Percentiles rank a stretch among this genome's conserved stretches.
phyloP scores from a whole-genome alignment of 73 alveolate species.

The Durusdinium trenchii region DNA sequence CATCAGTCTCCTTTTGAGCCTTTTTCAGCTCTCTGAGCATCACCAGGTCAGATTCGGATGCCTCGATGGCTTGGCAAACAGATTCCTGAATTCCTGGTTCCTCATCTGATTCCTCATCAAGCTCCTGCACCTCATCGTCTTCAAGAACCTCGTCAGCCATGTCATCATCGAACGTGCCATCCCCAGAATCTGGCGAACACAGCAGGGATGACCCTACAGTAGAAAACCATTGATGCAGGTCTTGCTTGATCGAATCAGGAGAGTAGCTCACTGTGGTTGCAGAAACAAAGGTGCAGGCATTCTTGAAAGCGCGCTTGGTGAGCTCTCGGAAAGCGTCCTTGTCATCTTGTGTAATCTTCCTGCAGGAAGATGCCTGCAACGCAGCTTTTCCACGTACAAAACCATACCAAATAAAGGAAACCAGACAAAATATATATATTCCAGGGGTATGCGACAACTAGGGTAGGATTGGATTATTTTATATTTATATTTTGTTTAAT shows the following conservation, averaged over 20 bases:
- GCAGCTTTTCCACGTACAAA: too few species aligned
- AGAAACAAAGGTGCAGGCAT: neutral
- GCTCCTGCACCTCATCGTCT: neutral
- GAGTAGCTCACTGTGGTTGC: neutral
- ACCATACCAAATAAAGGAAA: too few species aligned
- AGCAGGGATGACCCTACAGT: neutral
- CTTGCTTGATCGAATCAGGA: neutral
- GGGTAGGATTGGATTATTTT: too few species aligned
- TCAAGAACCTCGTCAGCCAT: neutral
- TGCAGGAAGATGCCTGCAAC: neutral
- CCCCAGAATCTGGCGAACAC: neutral
- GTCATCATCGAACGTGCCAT: neutral
- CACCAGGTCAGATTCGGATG: neutral
- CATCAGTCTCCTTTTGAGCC: neutral
- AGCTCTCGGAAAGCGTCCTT: neutral
- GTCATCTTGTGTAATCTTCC: neutral
- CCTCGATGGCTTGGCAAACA: neutral
- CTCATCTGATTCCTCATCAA: neutral
- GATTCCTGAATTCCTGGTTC: neutral
- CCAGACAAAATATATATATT: too few species aligned
- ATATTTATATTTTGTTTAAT: too few species aligned
- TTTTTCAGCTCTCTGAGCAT: neutral
- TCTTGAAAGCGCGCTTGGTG: neutral
- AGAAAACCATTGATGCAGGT: neutral
- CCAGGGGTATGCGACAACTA: too few species aligned